Evolutionary conservation across 2,329 filamentous ascomycete genomes (phyloP), one percentile per base, ranked within the genome.

Genomic region (Ceratocystis huliohia): DNA sequence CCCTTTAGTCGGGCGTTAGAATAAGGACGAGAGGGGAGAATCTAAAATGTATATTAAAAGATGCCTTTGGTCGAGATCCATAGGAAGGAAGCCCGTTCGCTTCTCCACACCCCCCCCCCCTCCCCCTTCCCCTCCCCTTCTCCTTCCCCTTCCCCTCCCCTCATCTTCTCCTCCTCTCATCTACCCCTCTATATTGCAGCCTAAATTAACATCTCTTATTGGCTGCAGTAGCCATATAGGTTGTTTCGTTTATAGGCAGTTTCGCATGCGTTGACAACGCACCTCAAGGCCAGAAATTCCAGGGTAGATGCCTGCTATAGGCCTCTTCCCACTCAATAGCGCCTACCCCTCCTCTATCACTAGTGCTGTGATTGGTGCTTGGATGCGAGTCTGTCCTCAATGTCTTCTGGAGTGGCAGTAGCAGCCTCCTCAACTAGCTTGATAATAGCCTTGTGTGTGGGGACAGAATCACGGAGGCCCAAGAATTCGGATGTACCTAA

Each of bases 401-500:
- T 66, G 15, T 25, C 50, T 8, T 56, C 41, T 7, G 65, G 56
- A 8, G 59, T 68, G 17, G 64, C 64, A n/a, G 63, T 48, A 22
- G 50, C 67, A 3, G 37, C 46, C 4, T 70, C 70, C 69, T 79
- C 77, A 10, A 83, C 78, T 57, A 82, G 71, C 41, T 72, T 70
- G 15, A 81, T 73, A 44, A 83, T 70, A 65, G 70, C 74, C 69
- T 74, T 72, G 70, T 83, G 77, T 5, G 72, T 73, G 37, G 73
- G 70, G 61, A 79, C 71, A 63, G 75, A 72, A 10, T 77, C 65
- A 20, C 70, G 71, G 20, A 70, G 68, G 48, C 72, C 72, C 3
- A 81, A 73, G 37, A 76, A 76, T 20, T 69, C 71, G 5, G 77
- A 79, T 70, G 74, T 80, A 48, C 80, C 79, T 44, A 80, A 74